Base-by-base conservation (phyloP, 768 basidiomycete genomes). In the Kwoniella europaea region DNA sequence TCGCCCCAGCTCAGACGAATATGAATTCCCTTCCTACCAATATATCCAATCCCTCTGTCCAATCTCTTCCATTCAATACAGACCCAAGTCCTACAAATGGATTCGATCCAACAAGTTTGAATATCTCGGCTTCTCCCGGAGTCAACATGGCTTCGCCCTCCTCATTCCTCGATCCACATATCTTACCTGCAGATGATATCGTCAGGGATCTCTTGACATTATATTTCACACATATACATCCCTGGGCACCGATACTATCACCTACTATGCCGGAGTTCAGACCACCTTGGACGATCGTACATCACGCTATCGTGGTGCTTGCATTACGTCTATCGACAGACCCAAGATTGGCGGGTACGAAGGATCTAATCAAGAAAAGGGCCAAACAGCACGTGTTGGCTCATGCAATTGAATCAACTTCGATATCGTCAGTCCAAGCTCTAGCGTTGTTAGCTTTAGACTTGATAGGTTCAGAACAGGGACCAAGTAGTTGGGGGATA, bases 251-350 rank as follows among this genome's bases (percentile, higher is more conserved):
- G 12, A 81, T 84, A 68, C 66, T 82, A 57, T 74, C 78, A n/a
- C 82, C 80, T 7, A 67, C 64, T 13, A 70, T 73, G 3, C 72
- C 70, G 22, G 65, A 71, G 15, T 59, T 63, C 41, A 68, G 73
- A n/a, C 66, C 76, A 9, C 83, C 82, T 18, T 82, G 80, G 82
- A 71, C 67, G 20, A 80, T 82, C 12, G 75, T 82, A 20, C 80
- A 82, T 18, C 76, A 84, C 68, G 83, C 82, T n/a, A 84, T 84
- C 59, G 78, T 82, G 46, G 82, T 77, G 9, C 74, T 84, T 35
- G 73, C 80, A 9, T 66, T 84, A 5, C 78, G 83, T 4, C 70
- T 82, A 20, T 84, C 83, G 1, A 67, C 52, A 13, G 82, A 84
- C 65, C 71, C 77, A 0, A 65, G 83, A 6, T 55, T 79, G 13